These are phyloP conservation scores for Warburgia ugandensis DNA, from an alignment of 164 flowering plant species.

Conservation along the genomic window DNA sequence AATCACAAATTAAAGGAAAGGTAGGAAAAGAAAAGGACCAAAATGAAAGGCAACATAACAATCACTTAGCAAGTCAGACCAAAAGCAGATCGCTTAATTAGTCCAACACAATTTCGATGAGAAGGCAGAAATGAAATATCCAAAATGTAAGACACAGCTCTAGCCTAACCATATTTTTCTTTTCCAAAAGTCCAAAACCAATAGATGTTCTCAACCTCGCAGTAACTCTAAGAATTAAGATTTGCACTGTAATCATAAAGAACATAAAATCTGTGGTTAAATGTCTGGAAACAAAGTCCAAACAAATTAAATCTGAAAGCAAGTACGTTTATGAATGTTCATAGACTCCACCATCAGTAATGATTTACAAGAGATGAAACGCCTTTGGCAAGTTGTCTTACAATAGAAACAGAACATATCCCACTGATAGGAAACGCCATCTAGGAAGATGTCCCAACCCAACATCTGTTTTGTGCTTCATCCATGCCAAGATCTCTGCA, in stretches of 20 bases:
- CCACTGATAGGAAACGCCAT: constrained; percentile 54
- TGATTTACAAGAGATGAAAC: constrained; percentile 53
- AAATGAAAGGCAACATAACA: neutral
- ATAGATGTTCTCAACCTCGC: neutral
- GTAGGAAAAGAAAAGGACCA: neutral
- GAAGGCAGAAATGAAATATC: neutral
- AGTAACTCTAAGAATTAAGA: neutral
- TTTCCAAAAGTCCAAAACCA: constrained; percentile 6
- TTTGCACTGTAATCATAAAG: no score
- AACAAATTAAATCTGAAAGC: constrained; percentile 9
- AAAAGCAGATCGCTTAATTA: constrained; percentile 6
- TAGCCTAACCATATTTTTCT: constrained; percentile 5
- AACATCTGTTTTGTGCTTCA: constrained; percentile 37
- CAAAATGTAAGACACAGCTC: constrained; percentile 1
- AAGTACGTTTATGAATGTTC: constrained; percentile 16
- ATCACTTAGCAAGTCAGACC: neutral
- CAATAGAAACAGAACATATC: constrained; percentile 83
- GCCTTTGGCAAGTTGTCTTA: constrained; percentile 94
- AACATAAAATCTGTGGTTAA: neutral
- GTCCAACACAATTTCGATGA: neutral
- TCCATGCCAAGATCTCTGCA: constrained; percentile 35
- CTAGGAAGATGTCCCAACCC: constrained; percentile 26
- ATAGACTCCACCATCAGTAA: constrained; percentile 38
- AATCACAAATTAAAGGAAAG: constrained; percentile 5
- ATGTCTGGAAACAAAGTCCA: constrained; percentile 3